Evolutionary conservation across 768 basidiomycete genomes (phyloP), one percentile per base, ranked within the genome.

Genomic region (Phlebiopsis flavidoalba): DNA sequence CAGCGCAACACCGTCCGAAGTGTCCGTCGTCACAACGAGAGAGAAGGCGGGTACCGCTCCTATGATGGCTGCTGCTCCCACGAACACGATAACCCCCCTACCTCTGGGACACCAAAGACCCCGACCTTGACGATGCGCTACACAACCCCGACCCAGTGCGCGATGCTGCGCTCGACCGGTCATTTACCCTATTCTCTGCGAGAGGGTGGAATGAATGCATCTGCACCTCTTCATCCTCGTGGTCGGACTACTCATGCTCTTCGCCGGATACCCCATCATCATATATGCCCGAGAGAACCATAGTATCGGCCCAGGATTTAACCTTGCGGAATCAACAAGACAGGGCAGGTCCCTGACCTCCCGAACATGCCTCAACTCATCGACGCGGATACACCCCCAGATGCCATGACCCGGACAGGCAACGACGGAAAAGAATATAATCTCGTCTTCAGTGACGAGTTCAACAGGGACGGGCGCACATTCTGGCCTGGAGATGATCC

Each of bases 381-480:
- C 66, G 96, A 99, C 74, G 57, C 66, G 1, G 88, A 86, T 33
- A 98, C 96, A 0, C 91, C 91, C 1, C 50, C 72, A 2, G 71
- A 75, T 11, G 88, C 76, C 8, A 71, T 75, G 59, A 82, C 83
- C 36, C 80, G 86, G 11, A 82, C 76, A 2, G 91, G 89, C 19
- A 77, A 79, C 3, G 93, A 97, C 68, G 95, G 95, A 2, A 77
- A 88, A 59, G 73, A 79, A 8, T 95, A 93, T 69, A 76, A 87
- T 57, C 84, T 99, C 33, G 89, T 92, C 1, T 98, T 95, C 76
- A 93, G 90, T 59, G 91, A 92, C 71, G 90, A 92, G 73, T 96
- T 87, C 80, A 87, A 85, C 76, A 82, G 63, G 70, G 88, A 77
- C 65, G 95, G 78, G 63, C 85, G 70, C 75, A 90, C 79, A 72